Percentiles rank a stretch among this genome's conserved stretches.
Conservation (phyloP, 257 asterid genomes). For the Penstemon eatonii region DNA sequence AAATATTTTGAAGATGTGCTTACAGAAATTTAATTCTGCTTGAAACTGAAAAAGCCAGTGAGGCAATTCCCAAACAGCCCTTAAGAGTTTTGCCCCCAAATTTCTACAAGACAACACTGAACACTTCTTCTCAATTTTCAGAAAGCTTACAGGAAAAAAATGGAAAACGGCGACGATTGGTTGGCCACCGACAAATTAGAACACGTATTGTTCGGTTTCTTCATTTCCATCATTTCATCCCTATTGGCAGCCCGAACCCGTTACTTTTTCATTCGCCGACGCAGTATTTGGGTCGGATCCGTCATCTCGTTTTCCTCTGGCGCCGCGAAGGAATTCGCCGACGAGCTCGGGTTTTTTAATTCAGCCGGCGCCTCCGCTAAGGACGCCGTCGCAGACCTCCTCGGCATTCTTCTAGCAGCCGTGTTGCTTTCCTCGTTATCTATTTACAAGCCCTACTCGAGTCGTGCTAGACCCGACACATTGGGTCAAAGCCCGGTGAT, state of each 20-base stretch:
- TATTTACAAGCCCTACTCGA: constrained; percentile 13
- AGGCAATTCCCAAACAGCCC: no score
- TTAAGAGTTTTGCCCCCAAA: no score
- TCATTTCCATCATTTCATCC: constrained; percentile 50
- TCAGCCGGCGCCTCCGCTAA: constrained; percentile 83
- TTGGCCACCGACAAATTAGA: constrained; percentile 66
- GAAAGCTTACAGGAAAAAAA: neutral
- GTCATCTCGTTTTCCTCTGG: constrained; percentile 59
- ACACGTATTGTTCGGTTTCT: constrained; percentile 73
- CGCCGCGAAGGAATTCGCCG: constrained; percentile 80
- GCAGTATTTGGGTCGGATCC: constrained; percentile 73
- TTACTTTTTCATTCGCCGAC: constrained; percentile 58
- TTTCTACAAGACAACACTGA: no score
- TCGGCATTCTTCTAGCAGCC: constrained; percentile 61
- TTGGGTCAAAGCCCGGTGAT: constrained; percentile 32
- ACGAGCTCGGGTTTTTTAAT: constrained; percentile 69
- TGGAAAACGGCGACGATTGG: constrained; percentile 87
- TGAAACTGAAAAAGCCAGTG: no score
- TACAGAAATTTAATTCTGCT: no score
- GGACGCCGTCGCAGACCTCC: constrained; percentile 65
- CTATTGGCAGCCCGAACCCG: constrained; percentile 47
- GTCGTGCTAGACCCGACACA: constrained; percentile 30
- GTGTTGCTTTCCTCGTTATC: constrained; percentile 35
- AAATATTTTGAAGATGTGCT: no score
- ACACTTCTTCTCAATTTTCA: no score